Percentiles rank a stretch among this genome's conserved stretches.
Evolutionary conservation across 306 rosid genomes (phyloP).

Genomic region (Pterocarpus santalinus): DNA sequence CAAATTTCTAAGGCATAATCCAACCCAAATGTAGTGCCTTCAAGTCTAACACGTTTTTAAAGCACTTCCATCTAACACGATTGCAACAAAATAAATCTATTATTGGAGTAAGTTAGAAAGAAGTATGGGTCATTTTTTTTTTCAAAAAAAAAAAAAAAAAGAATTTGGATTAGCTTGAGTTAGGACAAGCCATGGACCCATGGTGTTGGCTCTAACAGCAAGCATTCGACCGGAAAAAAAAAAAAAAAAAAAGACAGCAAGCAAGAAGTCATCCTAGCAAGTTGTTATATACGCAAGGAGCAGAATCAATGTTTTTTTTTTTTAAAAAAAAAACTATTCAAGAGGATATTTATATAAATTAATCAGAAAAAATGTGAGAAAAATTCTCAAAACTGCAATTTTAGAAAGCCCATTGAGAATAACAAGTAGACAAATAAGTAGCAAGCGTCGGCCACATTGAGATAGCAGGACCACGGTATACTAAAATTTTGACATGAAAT

Average conservation of each 20-base stretch:
- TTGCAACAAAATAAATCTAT: not conserved
- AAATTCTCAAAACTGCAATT: not conserved
- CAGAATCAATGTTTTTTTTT: too few relatives aligned
- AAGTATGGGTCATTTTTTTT: too few relatives aligned
- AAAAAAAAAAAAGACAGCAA: not conserved
- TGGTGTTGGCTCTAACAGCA: slow-evolving; percentile 38
- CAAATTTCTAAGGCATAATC: not conserved
- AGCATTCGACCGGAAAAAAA: too few relatives aligned
- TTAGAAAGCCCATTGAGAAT: not conserved
- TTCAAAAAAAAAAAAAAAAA: too few relatives aligned
- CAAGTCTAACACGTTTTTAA: not conserved
- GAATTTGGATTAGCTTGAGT: not conserved
- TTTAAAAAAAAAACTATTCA: not conserved
- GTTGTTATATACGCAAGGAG: too few relatives aligned
- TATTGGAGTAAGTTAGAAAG: slow-evolving; percentile 7
- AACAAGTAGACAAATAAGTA: not conserved
- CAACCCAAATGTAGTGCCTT: not conserved
- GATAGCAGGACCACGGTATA: not conserved
- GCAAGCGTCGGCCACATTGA: not conserved
- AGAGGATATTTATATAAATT: not conserved
- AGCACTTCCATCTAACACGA: not conserved
- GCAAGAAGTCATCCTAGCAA: not conserved
- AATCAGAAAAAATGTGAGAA: not conserved
- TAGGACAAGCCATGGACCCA: not conserved
- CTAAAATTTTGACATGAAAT: not conserved